Percentiles rank a stretch among this genome's conserved stretches.
These are phyloP conservation scores for Erigeron philadelphicus DNA, from an alignment of 140 eudicot species.

Conservation along the genomic window DNA sequence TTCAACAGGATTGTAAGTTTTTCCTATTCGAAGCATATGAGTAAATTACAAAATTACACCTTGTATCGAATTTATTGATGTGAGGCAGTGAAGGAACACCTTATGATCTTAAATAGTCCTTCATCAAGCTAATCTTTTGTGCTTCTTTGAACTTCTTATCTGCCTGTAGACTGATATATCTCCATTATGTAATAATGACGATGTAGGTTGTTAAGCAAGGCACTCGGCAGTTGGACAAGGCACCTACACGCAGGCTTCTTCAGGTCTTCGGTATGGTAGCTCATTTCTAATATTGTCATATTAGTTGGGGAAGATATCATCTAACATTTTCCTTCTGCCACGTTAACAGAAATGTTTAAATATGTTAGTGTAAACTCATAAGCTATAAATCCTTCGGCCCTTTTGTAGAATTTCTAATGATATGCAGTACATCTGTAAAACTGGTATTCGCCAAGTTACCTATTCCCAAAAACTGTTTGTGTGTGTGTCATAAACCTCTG, in stretches of 20 bases:
- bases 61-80: conserved; percentile 7
- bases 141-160: conserved; percentile 13
- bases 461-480: no score
- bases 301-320: conserved; percentile 1
- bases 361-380: neutral
- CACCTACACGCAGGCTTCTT: conserved; percentile 72
- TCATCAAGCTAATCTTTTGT: conserved; percentile 19
- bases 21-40: conserved; percentile 5
- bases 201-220: conserved; percentile 57
- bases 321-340: neutral
- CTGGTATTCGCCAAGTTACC: no score
- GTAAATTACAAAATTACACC: neutral
- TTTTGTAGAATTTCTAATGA: no score
- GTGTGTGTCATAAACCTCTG: no score
- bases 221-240: conserved; percentile 58
- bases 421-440: no score
- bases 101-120: neutral
- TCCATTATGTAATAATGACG: conserved; percentile 15
- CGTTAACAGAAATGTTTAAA: neutral
- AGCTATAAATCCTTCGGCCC: no score
- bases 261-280: conserved; percentile 73
- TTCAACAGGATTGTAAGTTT: conserved; percentile 80
- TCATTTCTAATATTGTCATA: conserved; percentile 18
- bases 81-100: neutral
- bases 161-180: conserved; percentile 10